Base-by-base conservation (phyloP, 768 basidiomycete genomes). In the Leccinum subgranulosum region DNA sequence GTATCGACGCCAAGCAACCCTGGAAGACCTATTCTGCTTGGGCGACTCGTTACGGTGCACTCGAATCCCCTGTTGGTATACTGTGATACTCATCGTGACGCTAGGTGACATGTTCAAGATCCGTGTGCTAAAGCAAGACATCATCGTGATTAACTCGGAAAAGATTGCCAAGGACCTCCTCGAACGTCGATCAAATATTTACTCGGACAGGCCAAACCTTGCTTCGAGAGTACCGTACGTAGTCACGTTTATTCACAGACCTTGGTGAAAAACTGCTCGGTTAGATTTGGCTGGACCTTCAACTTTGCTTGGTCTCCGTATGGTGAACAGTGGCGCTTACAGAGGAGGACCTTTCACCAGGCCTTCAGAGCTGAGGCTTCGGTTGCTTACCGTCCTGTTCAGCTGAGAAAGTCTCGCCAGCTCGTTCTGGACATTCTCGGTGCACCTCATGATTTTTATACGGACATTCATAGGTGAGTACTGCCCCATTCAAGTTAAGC, bases 81-180 rank as follows among this genome's bases (percentile, higher is more conserved):
- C 5, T 19, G 9, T 34, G 21, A 4, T 41, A 14, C 11, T 17
- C 19, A 14, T 49, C n/a, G 3, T 15, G n/a, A 2, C 7, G 11
- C 49, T 23, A 68, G 66, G 66, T 4, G 57, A 60, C 25, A 55
- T 68, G 9, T 60, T 68, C 14, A 66, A 47, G 49, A 41, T 65
- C 21, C 59, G 61, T 36, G 51, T 66, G 8, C 48, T 67, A 17
- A 63, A 56, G 28, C 61, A 66, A 50, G 61, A 66, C 33, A 59
- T 65, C 34, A 55, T 70, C n/a, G 55, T 69, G 7, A 56, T 73
- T 9, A 72, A 60, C 61, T 66, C 68, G 17, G 53, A 60, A 25
- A 62, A 64, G 47, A 34, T 69, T 41, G 69, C 71, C n/a, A 59
- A 57, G 25, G 72, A 70, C 0, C 60, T 73, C 7, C 55, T 73